These are phyloP conservation scores for Trichoderma atrobrunneum DNA, from an alignment of 2,329 filamentous ascomycete genomes.

Conservation along the genomic window DNA sequence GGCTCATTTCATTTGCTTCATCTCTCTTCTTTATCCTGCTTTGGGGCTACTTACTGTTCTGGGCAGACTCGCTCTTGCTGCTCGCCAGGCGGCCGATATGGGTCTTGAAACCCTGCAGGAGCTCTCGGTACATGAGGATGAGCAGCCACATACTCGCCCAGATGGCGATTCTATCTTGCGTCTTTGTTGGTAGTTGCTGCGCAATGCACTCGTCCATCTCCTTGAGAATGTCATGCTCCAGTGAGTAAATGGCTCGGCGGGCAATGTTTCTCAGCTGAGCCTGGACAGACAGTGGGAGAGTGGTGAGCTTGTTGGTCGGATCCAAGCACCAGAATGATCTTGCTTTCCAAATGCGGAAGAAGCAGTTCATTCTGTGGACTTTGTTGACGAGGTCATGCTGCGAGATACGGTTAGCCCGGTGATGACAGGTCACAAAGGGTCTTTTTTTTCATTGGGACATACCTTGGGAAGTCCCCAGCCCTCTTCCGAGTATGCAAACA, in stretches of 20 bases:
- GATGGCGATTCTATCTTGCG: slow-evolving; percentile 42
- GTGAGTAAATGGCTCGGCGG: slow-evolving; percentile 35
- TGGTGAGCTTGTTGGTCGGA: slow-evolving; percentile 37
- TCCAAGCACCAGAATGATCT: slow-evolving; percentile 42
- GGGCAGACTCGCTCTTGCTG: slow-evolving; percentile 25
- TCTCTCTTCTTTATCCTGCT: background rate
- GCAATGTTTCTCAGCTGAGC: slow-evolving; percentile 41
- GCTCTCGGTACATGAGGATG: slow-evolving; percentile 48
- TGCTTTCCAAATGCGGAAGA: slow-evolving; percentile 50
- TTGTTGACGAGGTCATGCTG: slow-evolving; percentile 43
- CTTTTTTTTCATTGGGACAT: slow-evolving; percentile 22
- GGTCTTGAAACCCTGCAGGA: slow-evolving; percentile 34
- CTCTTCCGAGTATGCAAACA: slow-evolving; percentile 37
- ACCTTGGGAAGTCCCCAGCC: slow-evolving; percentile 41
- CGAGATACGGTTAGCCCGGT: slow-evolving; percentile 23
- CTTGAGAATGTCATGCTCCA: slow-evolving; percentile 41
- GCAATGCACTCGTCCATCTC: slow-evolving; percentile 40
- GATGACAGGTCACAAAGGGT: background rate
- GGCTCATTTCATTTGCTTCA: background rate
- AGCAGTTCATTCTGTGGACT: slow-evolving; percentile 47
- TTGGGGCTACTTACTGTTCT: slow-evolving; percentile 19
- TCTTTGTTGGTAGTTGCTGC: slow-evolving; percentile 39
- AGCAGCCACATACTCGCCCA: slow-evolving; percentile 51
- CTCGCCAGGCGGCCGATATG: slow-evolving; percentile 28
- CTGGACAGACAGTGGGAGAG: slow-evolving; percentile 40